phyloP scores from a whole-genome alignment of 2,329 filamentous ascomycete genomes.

The Neofusicoccum ribis region DNA sequence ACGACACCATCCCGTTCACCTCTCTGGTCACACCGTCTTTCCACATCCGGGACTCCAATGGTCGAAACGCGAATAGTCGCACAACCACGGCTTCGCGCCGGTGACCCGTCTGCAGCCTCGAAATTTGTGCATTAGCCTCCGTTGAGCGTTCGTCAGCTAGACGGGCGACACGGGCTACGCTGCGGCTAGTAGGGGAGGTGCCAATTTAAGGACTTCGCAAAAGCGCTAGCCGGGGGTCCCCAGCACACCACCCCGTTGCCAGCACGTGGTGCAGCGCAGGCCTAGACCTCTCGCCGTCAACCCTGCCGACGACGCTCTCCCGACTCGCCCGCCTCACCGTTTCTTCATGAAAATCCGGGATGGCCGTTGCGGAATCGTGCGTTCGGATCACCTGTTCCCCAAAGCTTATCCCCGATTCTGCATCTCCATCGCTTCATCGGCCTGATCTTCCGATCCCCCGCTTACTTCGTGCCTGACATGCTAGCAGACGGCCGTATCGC shows the following conservation, averaged over 20 bases:
- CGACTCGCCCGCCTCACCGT: slow-evolving; percentile 7
- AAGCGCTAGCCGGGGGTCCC: background rate
- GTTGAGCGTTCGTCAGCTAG: slow-evolving; percentile 2
- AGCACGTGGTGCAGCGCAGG: background rate
- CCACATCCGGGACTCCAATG: no score
- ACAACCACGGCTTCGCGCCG: background rate
- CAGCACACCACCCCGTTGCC: background rate
- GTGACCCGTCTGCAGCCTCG: background rate
- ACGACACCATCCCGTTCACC: no score
- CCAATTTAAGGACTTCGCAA: background rate
- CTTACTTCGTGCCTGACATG: background rate
- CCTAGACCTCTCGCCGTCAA: background rate
- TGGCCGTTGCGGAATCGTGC: background rate
- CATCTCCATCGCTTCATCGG: background rate
- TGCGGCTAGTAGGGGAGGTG: background rate
- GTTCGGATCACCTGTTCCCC: slow-evolving; percentile 2
- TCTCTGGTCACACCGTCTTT: no score
- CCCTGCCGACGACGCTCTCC: no score
- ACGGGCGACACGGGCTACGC: background rate
- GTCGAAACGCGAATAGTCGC: background rate
- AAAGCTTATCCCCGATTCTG: background rate
- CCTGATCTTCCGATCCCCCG: background rate
- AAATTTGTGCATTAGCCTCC: slow-evolving; percentile 3
- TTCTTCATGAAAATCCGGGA: background rate
- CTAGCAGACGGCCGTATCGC: background rate